A percentile compares a stretch with the other conserved stretches of the same genome.
Conservation (phyloP, 2,329 filamentous ascomycete species). For the Calonectria montana region DNA sequence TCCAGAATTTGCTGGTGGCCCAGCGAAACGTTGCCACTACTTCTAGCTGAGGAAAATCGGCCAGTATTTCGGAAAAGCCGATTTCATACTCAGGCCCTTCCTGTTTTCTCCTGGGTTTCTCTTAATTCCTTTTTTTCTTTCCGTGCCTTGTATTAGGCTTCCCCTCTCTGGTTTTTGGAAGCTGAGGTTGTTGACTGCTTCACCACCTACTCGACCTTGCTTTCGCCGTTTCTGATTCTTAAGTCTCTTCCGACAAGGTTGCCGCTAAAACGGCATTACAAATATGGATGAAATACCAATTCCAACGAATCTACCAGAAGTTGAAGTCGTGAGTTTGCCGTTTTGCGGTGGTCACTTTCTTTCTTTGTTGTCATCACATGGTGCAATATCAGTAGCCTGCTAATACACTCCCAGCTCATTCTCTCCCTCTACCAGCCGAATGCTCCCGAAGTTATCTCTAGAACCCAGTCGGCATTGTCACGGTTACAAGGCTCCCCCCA, state of each 20-base stretch:
- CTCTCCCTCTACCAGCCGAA: slow-evolving; percentile 66
- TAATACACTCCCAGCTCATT: slow-evolving; percentile 54
- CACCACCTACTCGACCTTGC: background rate
- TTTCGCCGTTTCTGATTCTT: background rate
- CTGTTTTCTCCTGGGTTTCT: background rate
- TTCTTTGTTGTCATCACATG: background rate
- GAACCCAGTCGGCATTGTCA: slow-evolving; percentile 79
- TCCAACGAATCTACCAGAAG: slow-evolving; percentile 30
- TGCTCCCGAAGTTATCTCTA: slow-evolving; percentile 58
- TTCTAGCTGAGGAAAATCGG: background rate
- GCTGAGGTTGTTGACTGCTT: background rate
- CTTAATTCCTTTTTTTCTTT: background rate
- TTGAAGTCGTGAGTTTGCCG: slow-evolving; percentile 33
- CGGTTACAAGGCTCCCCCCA: slow-evolving; percentile 80
- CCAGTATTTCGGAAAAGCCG: background rate
- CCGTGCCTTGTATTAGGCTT: background rate
- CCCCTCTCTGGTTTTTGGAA: background rate
- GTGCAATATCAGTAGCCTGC: slow-evolving; percentile 1
- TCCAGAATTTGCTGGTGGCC: background rate
- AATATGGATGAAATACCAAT: slow-evolving; percentile 32
- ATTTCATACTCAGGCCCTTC: background rate
- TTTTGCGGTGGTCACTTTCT: background rate
- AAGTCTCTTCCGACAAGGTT: background rate
- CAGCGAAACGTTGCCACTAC: background rate
- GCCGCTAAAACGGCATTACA: background rate